Base-by-base conservation (phyloP, 495 filamentous ascomycete genomes). In the Penicillium canescens region DNA sequence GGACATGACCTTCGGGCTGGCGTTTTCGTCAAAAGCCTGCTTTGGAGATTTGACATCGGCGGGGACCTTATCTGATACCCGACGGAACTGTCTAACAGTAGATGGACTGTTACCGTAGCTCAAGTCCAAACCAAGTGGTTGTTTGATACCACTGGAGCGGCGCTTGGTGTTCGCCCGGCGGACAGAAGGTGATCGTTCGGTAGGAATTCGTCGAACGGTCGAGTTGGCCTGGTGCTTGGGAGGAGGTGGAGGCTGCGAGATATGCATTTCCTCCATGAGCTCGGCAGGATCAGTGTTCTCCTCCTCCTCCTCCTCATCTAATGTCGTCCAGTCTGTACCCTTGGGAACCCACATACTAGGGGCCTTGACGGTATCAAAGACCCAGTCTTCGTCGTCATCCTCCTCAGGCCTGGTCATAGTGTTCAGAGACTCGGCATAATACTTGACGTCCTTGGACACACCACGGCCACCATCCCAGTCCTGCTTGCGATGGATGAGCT, bases 301-400 rank as follows among this genome's bases (percentile, higher is more conserved):
- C 6, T 60, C 57, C 8, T 64, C 50, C 6, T 60, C 57, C 16
- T 71, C 68, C 16, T 65, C 59, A 12, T 71, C 70, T n/a, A 59
- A 52, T 12, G 63, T 61, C 13, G 62, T 65, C 45, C 72, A 70
- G 33, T 73, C 70, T 1, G 63, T 65, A 24, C 69, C 65, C 41
- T 76, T 70, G 31, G 68, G 70, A 8, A 71, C 70, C 54, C 67
- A 68, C 63, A 81, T 76, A 2, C 72, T 74, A 14, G 79, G 69
- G 21, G 83, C 86, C 66, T 89, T 93, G 59, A 99, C 83, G 0
- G 94, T 99, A 61, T 97, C 94, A 63, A 99, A 99, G n/a, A 97
- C 86, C 94, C 94, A 99, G 46, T 90, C 90, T 59, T 96, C 92
- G 14, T 87, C 78, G 16, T 92, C 87, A 16, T 82, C 77, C n/a